A percentile compares a stretch with the other conserved stretches of the same genome.
Evolutionary conservation across 2,329 filamentous ascomycete species (phyloP).

Genomic region (Lecanicillium sp.): DNA sequence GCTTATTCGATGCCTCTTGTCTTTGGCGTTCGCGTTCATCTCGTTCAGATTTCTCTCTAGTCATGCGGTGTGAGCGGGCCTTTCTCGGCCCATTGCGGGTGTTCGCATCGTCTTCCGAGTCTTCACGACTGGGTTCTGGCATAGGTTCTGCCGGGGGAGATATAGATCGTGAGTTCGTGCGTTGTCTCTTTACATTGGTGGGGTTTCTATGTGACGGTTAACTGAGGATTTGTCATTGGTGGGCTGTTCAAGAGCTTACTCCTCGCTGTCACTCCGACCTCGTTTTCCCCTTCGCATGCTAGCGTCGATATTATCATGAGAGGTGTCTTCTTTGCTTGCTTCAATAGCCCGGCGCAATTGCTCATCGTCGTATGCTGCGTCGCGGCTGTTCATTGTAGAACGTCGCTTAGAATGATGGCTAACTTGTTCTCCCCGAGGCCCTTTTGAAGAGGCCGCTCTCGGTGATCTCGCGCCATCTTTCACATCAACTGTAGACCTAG

Average conservation of each 20-base stretch:
- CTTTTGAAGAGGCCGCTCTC: conserved; percentile 47
- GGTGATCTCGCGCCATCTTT: conserved; percentile 52
- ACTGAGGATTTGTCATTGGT: conserved; percentile 13
- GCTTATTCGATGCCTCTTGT: conserved; percentile 66
- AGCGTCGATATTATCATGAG: conserved; percentile 42
- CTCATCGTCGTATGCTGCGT: conserved; percentile 92
- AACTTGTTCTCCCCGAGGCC: conserved; percentile 40
- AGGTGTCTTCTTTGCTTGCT: conserved; percentile 79
- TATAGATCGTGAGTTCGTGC: conserved; percentile 69
- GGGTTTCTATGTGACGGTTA: conserved; percentile 48
- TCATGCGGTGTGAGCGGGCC: conserved; percentile 49
- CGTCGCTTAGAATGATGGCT: conserved; percentile 67
- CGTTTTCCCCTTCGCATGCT: conserved; percentile 64
- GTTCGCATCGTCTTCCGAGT: conserved; percentile 63
- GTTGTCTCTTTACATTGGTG: conserved; percentile 68
- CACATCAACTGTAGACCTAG: conserved; percentile 55
- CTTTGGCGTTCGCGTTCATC: conserved; percentile 69
- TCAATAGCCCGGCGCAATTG: conserved; percentile 83
- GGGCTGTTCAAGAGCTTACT: conserved; percentile 52
- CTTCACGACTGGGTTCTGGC: conserved; percentile 45
- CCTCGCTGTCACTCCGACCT: conserved; percentile 83
- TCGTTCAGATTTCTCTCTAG: conserved; percentile 55
- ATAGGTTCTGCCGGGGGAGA: conserved; percentile 41
- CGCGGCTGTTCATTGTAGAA: conserved; percentile 95
- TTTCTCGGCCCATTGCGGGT: conserved; percentile 49